Evolutionary conservation across 805 yeast species (phyloP), one percentile per base, ranked within the genome.

Genomic region (Metschnikowia lachancei): DNA sequence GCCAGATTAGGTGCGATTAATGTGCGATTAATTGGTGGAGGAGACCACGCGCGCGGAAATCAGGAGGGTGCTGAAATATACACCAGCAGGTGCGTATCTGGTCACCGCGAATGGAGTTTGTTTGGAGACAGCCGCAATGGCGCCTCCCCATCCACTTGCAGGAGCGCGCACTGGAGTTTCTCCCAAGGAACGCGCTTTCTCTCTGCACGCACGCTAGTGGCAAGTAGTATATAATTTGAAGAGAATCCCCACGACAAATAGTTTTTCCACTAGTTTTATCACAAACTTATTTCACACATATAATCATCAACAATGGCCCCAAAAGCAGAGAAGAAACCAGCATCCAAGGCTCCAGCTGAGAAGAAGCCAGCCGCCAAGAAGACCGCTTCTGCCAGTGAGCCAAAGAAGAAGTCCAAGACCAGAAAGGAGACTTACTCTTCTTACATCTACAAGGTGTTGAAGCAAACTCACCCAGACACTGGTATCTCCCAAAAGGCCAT

Each of bases 351-450:
- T 38, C 69, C 69, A 53, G 69, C 69, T 58, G 69, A 65, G 58
- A 65, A 65, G 66, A 65, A 65, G 62, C 69, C 69, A 51, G 69
- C 69, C 50, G 69, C 69, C 49, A 63, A 62, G 59, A 64, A 62
- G 64, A 58, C 66, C 50, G 59, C 69, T 44, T 56, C 68, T 40
- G 48, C 66, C 24, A 49, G 54, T 36, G 67, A 59, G 45, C 43
- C 64, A 45, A 65, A 65, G 65, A 65, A 63, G 66, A 65, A 63
- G 61, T 50, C 65, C 39, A 65, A 65, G 66, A 55, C 69, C 53
- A 64, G 69, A 64, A 65, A 64, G 64, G 69, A 65, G 57, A 63
- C 69, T 39, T 65, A 64, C 66, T 62, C 69, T 44, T 64, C 69
- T 36, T 65, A 65, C 63, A 65, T 65, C 52, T 65, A 65, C 66